These are phyloP conservation scores for Glycine soja DNA, from an alignment of 306 rosid species.

Conservation along the genomic window DNA sequence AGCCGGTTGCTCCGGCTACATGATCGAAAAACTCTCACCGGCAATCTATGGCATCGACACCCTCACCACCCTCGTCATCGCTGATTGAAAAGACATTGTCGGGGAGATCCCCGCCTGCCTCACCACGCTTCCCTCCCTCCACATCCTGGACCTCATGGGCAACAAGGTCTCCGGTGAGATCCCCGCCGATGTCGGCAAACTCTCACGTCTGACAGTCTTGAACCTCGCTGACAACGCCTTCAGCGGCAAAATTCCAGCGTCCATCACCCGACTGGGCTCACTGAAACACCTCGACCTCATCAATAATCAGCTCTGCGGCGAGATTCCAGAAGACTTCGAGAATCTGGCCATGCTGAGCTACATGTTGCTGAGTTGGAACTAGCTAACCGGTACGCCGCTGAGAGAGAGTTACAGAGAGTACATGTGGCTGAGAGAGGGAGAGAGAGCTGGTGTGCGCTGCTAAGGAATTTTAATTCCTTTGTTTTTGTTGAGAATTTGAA, in stretches of 20 bases:
- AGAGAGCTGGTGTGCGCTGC: too few relatives aligned
- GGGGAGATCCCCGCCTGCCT: conserved; percentile 78
- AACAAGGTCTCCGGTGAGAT: conserved; percentile 71
- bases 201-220: conserved; percentile 74
- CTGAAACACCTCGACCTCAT: conserved; percentile 80
- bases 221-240: conserved; percentile 77
- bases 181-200: conserved; percentile 66
- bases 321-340: conserved; percentile 62
- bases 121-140: conserved; percentile 68
- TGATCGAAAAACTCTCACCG: conserved; percentile 81
- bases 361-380: conserved; percentile 65
- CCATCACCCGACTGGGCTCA: conserved; percentile 53
- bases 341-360: conserved; percentile 76
- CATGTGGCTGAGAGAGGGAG: too few relatives aligned
- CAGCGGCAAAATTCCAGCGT: conserved; percentile 65
- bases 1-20: conserved; percentile 78
- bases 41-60: conserved; percentile 74
- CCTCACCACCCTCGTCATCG: conserved; percentile 69
- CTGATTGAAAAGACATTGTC: conserved; percentile 86
- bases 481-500: too few relatives aligned
- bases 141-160: conserved; percentile 78
- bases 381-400: conserved; percentile 64
- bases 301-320: conserved; percentile 63
- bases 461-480: too few relatives aligned
- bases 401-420: too few relatives aligned